Conservation (phyloP, 176 grass and related monocot genomes). For the Miscanthus lutarioriparius region DNA sequence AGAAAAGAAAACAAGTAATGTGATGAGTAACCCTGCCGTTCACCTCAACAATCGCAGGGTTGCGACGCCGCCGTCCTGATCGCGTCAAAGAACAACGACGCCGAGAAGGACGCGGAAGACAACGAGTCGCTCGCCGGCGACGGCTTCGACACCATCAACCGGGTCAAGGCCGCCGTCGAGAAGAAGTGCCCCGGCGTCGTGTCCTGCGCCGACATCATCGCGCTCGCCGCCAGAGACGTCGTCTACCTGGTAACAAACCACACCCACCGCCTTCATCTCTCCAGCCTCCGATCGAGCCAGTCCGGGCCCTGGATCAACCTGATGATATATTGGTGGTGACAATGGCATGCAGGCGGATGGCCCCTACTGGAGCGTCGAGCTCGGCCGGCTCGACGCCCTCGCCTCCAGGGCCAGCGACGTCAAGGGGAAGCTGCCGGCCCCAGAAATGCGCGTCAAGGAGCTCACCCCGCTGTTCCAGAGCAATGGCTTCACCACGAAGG, state of each 20-base stretch:
- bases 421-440: conserved; percentile 51
- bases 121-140: conserved; percentile 88
- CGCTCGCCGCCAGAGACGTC: conserved; percentile 67
- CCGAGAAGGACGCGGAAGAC: conserved; percentile 81
- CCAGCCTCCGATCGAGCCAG: neutral
- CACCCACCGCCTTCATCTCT: neutral
- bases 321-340: neutral
- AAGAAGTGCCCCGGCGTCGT: conserved; percentile 59
- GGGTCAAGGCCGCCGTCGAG: conserved; percentile 66
- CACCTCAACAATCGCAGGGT: conserved; percentile 37
- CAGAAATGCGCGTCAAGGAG: conserved; percentile 58
- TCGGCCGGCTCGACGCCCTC: conserved; percentile 64
- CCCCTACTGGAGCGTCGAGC: conserved; percentile 61
- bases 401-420: conserved; percentile 65
- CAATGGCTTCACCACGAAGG: conserved; percentile 31
- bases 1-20: neutral
- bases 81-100: conserved; percentile 42
- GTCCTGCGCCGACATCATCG: conserved; percentile 85
- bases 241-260: conserved; percentile 52
- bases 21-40: neutral
- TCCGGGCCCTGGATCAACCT: neutral
- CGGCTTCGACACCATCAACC: conserved; percentile 75
- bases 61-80: conserved; percentile 66
- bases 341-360: conserved; percentile 45
- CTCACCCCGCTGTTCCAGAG: conserved; percentile 49